Base-by-base conservation (phyloP, 257 asterid species). In the Asclepias syriaca region DNA sequence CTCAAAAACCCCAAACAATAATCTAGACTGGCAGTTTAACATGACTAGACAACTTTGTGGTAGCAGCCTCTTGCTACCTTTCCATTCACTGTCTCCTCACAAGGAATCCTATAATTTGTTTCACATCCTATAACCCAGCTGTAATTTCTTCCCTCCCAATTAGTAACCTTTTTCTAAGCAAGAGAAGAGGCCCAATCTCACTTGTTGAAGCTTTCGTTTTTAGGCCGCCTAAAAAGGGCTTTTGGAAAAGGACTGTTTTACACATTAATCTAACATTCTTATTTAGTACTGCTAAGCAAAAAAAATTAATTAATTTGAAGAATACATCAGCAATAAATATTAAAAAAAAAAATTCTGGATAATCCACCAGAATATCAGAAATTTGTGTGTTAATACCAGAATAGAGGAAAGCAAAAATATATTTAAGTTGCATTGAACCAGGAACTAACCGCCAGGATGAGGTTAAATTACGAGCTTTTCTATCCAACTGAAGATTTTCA, bases 401-500 rank as follows among this genome's bases (percentile, higher is more conserved):
- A 24, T 34, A 77, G 16, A 45, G 19, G 60, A n/a, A 71, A 58
- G n/a, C 21, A 56, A 60, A 29, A 11, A 22, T 69, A 72, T 55
- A 24, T 15, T 14, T 18, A 54, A 32, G 19, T 40, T 68, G 40
- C 74, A 29, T 21, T 69, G 24, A 15, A 60, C 45, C 71, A 39
- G 59, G 75, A 72, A 83, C 87, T 56, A 78, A 92, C 99, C 97
- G 82, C 99, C 97, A 95, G 45, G 96, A 92, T 58, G 91, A 81
- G 74, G 92, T 84, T 67, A 92, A 79, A 15, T 87, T 92, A 61
- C 97, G 89, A 72, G 99, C 90, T 85, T 92, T 95, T 83, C 96
- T 86, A 70, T 95, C 98, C 83, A 95, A 77, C 80, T 95, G 98
- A 82, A 95, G 90, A 85, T 90, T 95, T 82, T 95, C 98, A 82